phyloP scores from a whole-genome alignment of 2,329 filamentous ascomycete species.

The Colletotrichum eremochloae region DNA sequence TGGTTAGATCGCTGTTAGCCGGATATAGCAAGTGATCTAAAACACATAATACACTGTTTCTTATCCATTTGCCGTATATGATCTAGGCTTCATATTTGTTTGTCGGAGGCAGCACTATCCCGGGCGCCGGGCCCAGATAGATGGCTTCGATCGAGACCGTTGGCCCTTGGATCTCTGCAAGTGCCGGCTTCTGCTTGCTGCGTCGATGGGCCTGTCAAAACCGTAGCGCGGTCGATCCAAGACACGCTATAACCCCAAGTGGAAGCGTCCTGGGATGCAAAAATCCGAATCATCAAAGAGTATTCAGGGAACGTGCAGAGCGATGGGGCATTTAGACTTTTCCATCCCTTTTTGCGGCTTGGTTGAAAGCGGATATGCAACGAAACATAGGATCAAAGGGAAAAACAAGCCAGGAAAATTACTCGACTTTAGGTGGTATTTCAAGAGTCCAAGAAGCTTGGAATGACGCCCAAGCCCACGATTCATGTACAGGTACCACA shows the following conservation, averaged over 20 bases:
- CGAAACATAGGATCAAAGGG: neutral
- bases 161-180: neutral
- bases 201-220: neutral
- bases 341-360: neutral
- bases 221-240: too few species aligned
- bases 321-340: neutral
- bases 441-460: neutral
- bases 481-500: neutral
- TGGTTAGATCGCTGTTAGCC: neutral
- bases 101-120: conserved; percentile 1
- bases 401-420: neutral
- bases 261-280: neutral
- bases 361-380: neutral
- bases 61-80: too few species aligned
- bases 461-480: neutral
- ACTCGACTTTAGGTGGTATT: neutral
- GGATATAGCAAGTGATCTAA: neutral
- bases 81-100: neutral
- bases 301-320: neutral
- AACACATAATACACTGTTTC: neutral
- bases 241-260: neutral
- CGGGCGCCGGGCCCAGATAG: neutral
- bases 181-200: neutral
- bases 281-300: conserved; percentile 9
- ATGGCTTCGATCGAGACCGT: neutral